Base-by-base conservation (phyloP, 371 early-diverging fungal species). In the Rhizopus microsporus region DNA sequence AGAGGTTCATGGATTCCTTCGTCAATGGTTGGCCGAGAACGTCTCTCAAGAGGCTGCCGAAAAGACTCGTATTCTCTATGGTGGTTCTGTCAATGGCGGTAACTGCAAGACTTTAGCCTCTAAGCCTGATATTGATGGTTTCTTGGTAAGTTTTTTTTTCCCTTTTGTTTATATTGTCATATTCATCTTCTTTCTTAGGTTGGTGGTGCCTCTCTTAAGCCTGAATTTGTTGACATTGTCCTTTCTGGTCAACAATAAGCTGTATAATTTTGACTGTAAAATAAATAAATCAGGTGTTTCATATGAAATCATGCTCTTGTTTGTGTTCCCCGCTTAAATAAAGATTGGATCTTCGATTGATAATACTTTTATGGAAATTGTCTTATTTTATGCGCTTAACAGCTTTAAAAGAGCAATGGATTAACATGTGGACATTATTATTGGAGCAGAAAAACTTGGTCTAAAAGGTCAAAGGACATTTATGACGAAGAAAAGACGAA, bases 141-240 rank as follows among this genome's bases (percentile, higher is more conserved):
- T 99, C 93, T 85, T 99, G 54, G 97, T 66, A 66, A 66, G 60
- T 48, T 50, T 33, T 39, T 5, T 38, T 53, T 44, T 37, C 39
- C 5, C 50, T 7, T 34, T 44, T 45, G 5, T 4, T 34, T 51
- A n/a, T 51, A 35, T 40, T 57, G 4, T 1, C 15, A 29, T 33
- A 38, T n/a, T 43, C 9, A 51, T 17, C 45, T 8, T n/a, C 16
- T 13, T 38, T 59, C 0, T 30, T 64, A 64, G 66, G 66, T 99
- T 56, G 99, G 99, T 69, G 98, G 98, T 69, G 98, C 99, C 59
- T 95, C 95, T 45, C 84, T 99, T 61, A 96, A 95, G 79, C 86
- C 89, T 38, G 92, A 92, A 74, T 93, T 93, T 71, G 71, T 80
- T 56, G 80, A 81, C 49, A 93, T 93, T 63, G 78, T 88, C 68